A percentile compares a stretch with the other conserved stretches of the same genome.
Evolutionary conservation across 768 basidiomycete species (phyloP).

Genomic region (Rhodocollybia butyracea): DNA sequence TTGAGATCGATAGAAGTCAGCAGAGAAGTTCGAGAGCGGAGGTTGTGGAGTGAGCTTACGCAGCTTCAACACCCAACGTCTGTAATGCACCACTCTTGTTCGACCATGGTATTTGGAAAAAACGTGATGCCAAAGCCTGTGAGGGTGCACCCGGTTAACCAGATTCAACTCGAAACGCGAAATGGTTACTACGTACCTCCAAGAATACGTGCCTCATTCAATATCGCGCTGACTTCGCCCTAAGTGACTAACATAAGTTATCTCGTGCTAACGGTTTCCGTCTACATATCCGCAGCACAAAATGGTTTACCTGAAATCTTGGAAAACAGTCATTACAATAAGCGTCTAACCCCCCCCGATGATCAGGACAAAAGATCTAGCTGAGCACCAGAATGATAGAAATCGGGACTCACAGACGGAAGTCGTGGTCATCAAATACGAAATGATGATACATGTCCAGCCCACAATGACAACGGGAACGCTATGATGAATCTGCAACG

Average conservation of each 20-base stretch:
- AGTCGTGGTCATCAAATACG: constrained; percentile 42
- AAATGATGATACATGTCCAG: constrained; percentile 49
- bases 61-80: constrained; percentile 36
- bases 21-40: too few species aligned
- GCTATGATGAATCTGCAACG: constrained; percentile 44
- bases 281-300: background rate
- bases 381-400: background rate
- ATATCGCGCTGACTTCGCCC: constrained; percentile 27
- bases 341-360: background rate
- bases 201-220: constrained; percentile 24
- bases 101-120: constrained; percentile 40
- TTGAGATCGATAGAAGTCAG: background rate
- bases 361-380: background rate
- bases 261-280: too few species aligned
- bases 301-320: background rate
- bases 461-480: constrained; percentile 52
- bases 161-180: background rate
- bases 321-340: background rate
- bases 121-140: constrained; percentile 31
- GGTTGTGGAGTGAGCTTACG: constrained; percentile 19
- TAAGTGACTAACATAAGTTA: too few species aligned
- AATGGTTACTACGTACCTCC: constrained; percentile 13
- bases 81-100: constrained; percentile 27
- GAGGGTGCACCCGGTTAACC: background rate
- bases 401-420: constrained; percentile 26